Percentiles rank a stretch among this genome's conserved stretches.
Evolutionary conservation across 2,329 filamentous ascomycete species (phyloP).

Genomic region (Sclerotinia borealis): DNA sequence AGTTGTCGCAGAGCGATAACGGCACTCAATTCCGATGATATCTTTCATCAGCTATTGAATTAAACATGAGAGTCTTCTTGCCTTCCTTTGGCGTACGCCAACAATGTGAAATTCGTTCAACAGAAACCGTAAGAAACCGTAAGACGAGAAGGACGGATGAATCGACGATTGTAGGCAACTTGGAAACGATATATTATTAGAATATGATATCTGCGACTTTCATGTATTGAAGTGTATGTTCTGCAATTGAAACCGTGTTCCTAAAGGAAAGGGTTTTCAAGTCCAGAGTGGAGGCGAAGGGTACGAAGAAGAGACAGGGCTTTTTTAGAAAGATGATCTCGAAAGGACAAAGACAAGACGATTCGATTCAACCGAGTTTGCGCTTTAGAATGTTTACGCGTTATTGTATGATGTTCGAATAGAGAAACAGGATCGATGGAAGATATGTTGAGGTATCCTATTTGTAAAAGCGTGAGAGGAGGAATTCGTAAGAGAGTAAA

Average conservation of each 20-base stretch:
- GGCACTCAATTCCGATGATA: conserved; percentile 18
- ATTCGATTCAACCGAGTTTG: conserved; percentile 13
- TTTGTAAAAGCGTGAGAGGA: conserved; percentile 3
- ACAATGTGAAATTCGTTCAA: background rate
- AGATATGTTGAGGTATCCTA: background rate
- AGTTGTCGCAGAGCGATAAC: conserved; percentile 27
- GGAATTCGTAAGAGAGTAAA: background rate
- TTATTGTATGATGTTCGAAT: conserved; percentile 3
- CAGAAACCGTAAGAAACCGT: background rate
- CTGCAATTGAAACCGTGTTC: conserved; percentile 12
- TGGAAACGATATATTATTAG: background rate
- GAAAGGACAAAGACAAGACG: conserved; percentile 14
- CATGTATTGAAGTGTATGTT: background rate
- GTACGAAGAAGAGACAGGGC: conserved; percentile 2
- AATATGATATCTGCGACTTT: conserved; percentile 1
- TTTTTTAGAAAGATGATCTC: conserved; percentile 6
- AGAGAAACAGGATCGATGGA: background rate
- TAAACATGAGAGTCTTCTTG: conserved; percentile 2
- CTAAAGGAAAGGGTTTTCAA: conserved; percentile 12
- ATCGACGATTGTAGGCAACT: background rate
- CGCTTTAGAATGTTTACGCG: conserved; percentile 13
- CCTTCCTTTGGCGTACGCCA: conserved; percentile 7
- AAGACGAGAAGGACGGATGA: background rate
- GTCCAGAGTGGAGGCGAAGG: conserved; percentile 11
- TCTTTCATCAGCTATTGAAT: conserved; percentile 28